Evolutionary conservation across 2,329 filamentous ascomycete species (phyloP).

Genomic region (Orbilia oligospora): DNA sequence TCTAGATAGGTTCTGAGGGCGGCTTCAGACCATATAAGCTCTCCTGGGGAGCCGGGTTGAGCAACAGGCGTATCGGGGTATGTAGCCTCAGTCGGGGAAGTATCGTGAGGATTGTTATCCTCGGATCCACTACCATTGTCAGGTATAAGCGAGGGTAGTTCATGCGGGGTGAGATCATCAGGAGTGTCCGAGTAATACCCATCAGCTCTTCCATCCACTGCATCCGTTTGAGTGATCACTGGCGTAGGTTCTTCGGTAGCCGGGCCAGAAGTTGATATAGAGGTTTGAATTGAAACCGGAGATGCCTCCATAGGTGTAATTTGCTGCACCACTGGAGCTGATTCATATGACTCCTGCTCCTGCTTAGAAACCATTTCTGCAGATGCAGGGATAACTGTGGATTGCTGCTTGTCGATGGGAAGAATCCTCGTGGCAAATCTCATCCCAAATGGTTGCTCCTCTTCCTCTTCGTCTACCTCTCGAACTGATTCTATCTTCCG

Average conservation of each 20-base stretch:
- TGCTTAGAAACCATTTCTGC: conserved; percentile 28
- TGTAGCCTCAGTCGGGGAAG: conserved; percentile 65
- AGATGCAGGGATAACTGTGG: conserved; percentile 45
- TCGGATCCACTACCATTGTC: conserved; percentile 62
- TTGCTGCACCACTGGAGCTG: conserved; percentile 22
- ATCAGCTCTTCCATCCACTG: conserved; percentile 60
- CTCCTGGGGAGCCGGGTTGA: conserved; percentile 73
- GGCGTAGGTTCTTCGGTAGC: conserved; percentile 41
- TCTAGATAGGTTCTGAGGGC: conserved; percentile 91
- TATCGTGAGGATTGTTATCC: conserved; percentile 61
- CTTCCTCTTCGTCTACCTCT: conserved; percentile 58
- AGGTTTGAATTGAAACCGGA: conserved; percentile 45
- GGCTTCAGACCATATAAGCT: conserved; percentile 85
- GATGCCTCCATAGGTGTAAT: conserved; percentile 29
- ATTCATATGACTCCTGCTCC: conserved; percentile 18
- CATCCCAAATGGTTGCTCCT: conserved; percentile 56
- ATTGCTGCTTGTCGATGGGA: conserved; percentile 58
- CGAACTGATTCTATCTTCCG: conserved; percentile 51
- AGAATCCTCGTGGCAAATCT: conserved; percentile 47
- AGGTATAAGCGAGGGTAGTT: conserved; percentile 61
- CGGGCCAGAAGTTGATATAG: conserved; percentile 24
- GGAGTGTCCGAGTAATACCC: conserved; percentile 61
- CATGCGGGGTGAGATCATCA: conserved; percentile 61
- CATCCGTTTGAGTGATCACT: conserved; percentile 42
- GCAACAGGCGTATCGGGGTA: conserved; percentile 70